Evolutionary conservation across 306 rosid species (phyloP), one percentile per base, ranked within the genome.

Genomic region (Mimosa pudica): DNA sequence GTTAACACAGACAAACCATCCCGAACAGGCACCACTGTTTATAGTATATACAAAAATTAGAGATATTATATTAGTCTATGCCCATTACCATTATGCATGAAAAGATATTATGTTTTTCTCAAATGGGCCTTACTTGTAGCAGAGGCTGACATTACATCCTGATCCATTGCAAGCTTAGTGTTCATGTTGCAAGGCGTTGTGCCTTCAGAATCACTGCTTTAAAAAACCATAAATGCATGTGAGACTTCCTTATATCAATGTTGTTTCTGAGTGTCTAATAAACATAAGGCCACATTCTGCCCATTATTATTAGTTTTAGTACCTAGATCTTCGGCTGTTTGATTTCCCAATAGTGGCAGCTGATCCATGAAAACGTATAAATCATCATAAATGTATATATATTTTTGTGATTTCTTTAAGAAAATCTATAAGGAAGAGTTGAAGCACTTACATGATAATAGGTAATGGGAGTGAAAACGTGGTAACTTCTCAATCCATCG

Each of bases 401-500:
- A 10, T 4, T 9, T 24, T 24, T 24, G 14, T 30, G 64, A 20
- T 60, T 1, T 60, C 16, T 60, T 7, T 60, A 35, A 24, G 65
- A 60, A 60, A 20, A 18, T 20, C 14, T 48, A 0, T 36, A 7
- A 20, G n/a, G 51, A 54, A 72, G 73, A 70, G 65, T 65, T 83
- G 76, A 79, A 81, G 74, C 73, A 16, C 16, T 84, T 85, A 92
- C 94, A 70, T 38, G 92, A 54, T 9, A 89, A 85, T 52, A 89
- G 75, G 54, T 91, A 95, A 45, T 87, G 79, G 0, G 92, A 78
- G 75, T 88, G 85, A 79, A 85, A 79, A 81, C 88, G 87, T 33
- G 92, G 92, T 55, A 84, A 32, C 58, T 68, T 90, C 81, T 91
- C 92, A 49, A 78, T 84, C 96, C 91, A 88, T 78, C 76, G 82